Conservation (phyloP, 495 filamentous ascomycete genomes). For the Sordaria brevicollis region DNA sequence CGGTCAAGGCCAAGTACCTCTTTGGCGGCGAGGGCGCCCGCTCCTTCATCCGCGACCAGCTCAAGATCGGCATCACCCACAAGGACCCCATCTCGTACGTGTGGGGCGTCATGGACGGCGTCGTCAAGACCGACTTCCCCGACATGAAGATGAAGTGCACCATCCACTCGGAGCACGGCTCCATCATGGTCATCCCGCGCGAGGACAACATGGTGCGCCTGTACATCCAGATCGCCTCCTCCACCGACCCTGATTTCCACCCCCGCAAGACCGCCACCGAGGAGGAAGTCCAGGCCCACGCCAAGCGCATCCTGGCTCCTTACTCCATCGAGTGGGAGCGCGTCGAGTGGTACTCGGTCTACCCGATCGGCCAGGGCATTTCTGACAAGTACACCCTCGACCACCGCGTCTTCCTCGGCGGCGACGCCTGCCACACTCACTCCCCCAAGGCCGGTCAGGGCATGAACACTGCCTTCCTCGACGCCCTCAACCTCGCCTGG, state of each 20-base stretch:
- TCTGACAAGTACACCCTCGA: slow-evolving; percentile 55
- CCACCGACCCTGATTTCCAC: slow-evolving; percentile 50
- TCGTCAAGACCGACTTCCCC: slow-evolving; percentile 66
- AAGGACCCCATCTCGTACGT: slow-evolving; percentile 55
- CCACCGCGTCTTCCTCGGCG: slow-evolving; percentile 64
- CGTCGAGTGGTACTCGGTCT: slow-evolving; percentile 59
- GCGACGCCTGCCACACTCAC: slow-evolving; percentile 78
- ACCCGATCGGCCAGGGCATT: slow-evolving; percentile 67
- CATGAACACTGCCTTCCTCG: slow-evolving; percentile 78
- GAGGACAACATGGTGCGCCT: slow-evolving; percentile 65
- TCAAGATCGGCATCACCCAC: slow-evolving; percentile 54
- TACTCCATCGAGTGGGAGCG: slow-evolving; percentile 61
- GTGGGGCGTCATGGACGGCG: slow-evolving; percentile 72
- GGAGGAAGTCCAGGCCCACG: slow-evolving; percentile 55
- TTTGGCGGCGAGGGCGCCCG: slow-evolving; percentile 51
- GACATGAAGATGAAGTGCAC: slow-evolving; percentile 90
- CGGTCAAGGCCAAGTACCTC: slow-evolving; percentile 46
- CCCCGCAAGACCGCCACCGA: slow-evolving; percentile 52
- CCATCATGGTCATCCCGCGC: slow-evolving; percentile 67
- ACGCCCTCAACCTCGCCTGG: slow-evolving; percentile 76
- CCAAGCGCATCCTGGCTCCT: slow-evolving; percentile 56
- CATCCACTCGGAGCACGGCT: slow-evolving; percentile 56
- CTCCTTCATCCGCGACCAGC: slow-evolving; percentile 47
- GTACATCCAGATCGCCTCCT: slow-evolving; percentile 66
- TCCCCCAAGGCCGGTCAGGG: slow-evolving; percentile 74